phyloP scores from a whole-genome alignment of 352 stramenopile genomes.

The Thalassiosira hispida region DNA sequence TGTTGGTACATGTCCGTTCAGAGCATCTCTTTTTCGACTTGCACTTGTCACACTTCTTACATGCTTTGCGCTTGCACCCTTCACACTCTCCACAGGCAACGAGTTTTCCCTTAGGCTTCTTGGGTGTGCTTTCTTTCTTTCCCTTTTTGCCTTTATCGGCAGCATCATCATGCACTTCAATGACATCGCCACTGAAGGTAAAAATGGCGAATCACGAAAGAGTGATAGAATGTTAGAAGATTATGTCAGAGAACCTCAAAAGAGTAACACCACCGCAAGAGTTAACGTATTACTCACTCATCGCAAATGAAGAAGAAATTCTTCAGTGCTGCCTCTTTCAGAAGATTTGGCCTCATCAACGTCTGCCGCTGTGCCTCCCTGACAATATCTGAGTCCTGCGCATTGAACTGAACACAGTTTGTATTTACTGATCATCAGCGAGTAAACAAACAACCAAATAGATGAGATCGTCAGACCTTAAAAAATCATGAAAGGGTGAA shows the following conservation, averaged over 20 bases:
- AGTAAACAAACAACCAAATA: background rate
- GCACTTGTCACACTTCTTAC: constrained; percentile 59
- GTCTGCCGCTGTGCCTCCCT: constrained; percentile 76
- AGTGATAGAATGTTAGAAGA: background rate
- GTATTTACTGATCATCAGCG: background rate
- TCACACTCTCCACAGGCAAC: constrained; percentile 51
- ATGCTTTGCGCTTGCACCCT: constrained; percentile 18
- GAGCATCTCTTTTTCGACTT: constrained; percentile 54
- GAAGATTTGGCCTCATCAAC: constrained; percentile 71
- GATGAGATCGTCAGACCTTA: constrained; percentile 6
- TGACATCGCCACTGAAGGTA: constrained; percentile 59
- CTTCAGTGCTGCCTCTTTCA: constrained; percentile 78
- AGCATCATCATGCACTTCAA: constrained; percentile 72
- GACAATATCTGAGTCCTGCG: constrained; percentile 81
- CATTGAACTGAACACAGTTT: constrained; percentile 83
- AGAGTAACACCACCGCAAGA: background rate
- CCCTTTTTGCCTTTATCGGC: constrained; percentile 33
- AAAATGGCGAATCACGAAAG: background rate
- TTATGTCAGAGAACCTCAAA: background rate
- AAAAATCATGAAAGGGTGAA: too few species aligned
- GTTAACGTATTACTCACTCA: constrained; percentile 40
- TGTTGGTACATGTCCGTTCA: constrained; percentile 43
- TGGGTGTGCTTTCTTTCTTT: constrained; percentile 42
- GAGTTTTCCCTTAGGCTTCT: constrained; percentile 47
- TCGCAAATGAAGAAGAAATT: constrained; percentile 83